Percentiles rank a stretch among this genome's conserved stretches.
Evolutionary conservation across 139 green algal species (phyloP).

Genomic region (Edaphochlamys debaryana): DNA sequence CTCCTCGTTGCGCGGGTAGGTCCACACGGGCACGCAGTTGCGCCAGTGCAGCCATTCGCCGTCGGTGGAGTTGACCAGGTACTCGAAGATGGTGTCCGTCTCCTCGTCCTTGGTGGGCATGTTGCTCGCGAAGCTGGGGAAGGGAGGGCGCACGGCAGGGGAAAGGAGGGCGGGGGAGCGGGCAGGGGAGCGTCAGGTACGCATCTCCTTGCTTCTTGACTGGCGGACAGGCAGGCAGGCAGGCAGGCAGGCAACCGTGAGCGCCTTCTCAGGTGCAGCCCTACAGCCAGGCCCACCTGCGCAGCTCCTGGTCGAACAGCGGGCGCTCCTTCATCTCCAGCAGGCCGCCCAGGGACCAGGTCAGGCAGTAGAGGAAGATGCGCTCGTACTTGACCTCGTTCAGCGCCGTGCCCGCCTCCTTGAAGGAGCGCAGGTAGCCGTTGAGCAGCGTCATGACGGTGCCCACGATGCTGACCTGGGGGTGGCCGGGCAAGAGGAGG

Average conservation of each 20-base stretch:
- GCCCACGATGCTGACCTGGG: conserved; percentile 75
- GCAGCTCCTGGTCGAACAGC: conserved; percentile 73
- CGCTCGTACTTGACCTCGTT: conserved; percentile 76
- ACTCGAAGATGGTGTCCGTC: conserved; percentile 89
- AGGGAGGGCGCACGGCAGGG: background rate
- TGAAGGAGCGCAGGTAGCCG: conserved; percentile 65
- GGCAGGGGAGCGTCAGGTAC: too few relatives aligned
- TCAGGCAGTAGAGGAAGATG: conserved; percentile 89
- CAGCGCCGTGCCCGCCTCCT: conserved; percentile 47
- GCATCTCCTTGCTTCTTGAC: too few relatives aligned
- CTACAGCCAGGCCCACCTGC: conserved; percentile 61
- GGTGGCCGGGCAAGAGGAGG: background rate
- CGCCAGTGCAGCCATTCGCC: conserved; percentile 86
- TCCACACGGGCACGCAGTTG: conserved; percentile 81
- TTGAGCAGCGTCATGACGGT: conserved; percentile 88
- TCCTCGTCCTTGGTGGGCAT: conserved; percentile 65
- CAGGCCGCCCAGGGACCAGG: conserved; percentile 89
- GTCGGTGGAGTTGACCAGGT: conserved; percentile 75
- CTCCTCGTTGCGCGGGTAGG: conserved; percentile 83
- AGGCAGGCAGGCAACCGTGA: too few relatives aligned
- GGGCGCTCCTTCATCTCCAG: conserved; percentile 81
- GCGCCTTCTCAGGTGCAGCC: too few relatives aligned
- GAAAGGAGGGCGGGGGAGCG: background rate
- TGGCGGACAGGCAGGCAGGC: too few relatives aligned
- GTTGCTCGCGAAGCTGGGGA: conserved; percentile 39